Evolutionary conservation across 1,284 basidiomycete genomes (phyloP).

Genomic region (Albatrellus sp.): DNA sequence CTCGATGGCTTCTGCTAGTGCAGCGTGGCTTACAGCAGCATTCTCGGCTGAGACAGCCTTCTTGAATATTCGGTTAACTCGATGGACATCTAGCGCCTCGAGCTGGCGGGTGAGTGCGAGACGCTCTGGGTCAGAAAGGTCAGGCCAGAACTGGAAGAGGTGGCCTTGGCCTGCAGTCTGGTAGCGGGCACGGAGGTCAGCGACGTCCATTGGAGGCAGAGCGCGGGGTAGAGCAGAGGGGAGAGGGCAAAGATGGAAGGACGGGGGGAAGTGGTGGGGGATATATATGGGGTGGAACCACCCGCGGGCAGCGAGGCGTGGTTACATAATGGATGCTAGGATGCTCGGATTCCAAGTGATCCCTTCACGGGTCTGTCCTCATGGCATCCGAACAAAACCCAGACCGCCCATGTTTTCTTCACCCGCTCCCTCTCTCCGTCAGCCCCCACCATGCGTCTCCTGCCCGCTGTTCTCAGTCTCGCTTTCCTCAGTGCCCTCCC

Average conservation of each 20-base stretch:
- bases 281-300: no score
- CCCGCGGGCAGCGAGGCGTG: no score
- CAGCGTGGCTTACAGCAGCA: slow-evolving; percentile 29
- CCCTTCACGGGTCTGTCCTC: no score
- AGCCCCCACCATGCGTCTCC: slow-evolving; percentile 5
- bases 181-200: slow-evolving; percentile 46
- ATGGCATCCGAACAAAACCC: no score
- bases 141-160: slow-evolving; percentile 80
- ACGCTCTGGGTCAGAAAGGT: slow-evolving; percentile 59
- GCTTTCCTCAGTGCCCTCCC: slow-evolving; percentile 2
- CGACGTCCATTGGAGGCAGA: slow-evolving; percentile 27
- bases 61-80: slow-evolving; percentile 82
- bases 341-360: no score
- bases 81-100: slow-evolving; percentile 72
- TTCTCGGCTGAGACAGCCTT: slow-evolving; percentile 68
- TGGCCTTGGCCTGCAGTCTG: slow-evolving; percentile 79
- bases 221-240: slow-evolving; percentile 6
- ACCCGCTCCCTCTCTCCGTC: no score
- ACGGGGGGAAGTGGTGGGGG: not conserved
- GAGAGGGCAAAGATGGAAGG: not conserved
- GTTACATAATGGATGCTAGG: no score
- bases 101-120: slow-evolving; percentile 63
- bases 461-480: slow-evolving; percentile 10
- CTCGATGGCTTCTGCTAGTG: slow-evolving; percentile 42
- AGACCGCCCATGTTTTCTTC: no score